Evolutionary conservation across 2,329 filamentous ascomycete genomes (phyloP).

Genomic region (Graphilbum fragrans): DNA sequence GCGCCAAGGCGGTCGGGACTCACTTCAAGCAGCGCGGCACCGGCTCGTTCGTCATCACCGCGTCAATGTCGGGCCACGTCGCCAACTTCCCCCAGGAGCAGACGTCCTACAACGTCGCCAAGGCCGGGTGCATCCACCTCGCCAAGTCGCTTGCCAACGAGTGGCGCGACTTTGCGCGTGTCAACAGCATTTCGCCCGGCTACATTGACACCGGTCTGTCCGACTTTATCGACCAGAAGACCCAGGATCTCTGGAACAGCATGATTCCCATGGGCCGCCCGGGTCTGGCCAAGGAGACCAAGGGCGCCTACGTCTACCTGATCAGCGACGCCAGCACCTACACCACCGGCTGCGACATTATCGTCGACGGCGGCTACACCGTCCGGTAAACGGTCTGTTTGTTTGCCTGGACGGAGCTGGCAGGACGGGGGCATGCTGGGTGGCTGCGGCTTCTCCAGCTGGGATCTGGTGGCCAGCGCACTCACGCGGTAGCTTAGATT

Average conservation of each 20-base stretch:
- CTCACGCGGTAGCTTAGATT: no score
- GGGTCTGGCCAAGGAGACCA: constrained; percentile 61
- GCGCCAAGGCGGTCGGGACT: constrained; percentile 52
- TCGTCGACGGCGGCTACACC: constrained; percentile 65
- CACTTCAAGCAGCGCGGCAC: constrained; percentile 49
- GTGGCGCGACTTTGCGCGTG: constrained; percentile 63
- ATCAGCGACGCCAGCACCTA: constrained; percentile 74
- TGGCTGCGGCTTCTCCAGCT: no score
- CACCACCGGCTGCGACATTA: constrained; percentile 62
- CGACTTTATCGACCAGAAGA: constrained; percentile 50
- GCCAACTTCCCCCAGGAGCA: constrained; percentile 68
- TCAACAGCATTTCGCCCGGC: constrained; percentile 61
- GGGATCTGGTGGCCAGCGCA: no score
- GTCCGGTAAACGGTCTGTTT: constrained; percentile 29
- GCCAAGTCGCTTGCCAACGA: constrained; percentile 64
- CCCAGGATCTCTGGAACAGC: constrained; percentile 60
- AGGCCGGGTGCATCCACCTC: constrained; percentile 49
- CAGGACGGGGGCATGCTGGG: no score
- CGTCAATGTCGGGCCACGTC: constrained; percentile 67
- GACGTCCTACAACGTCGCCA: constrained; percentile 61
- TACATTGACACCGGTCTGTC: constrained; percentile 67
- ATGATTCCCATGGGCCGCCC: constrained; percentile 78
- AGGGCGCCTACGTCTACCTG: constrained; percentile 72
- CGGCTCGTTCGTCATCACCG: constrained; percentile 67
- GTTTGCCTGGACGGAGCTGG: no score